phyloP scores from a whole-genome alignment of 2,329 filamentous ascomycete species.

The Arthrinium phaeospermum region DNA sequence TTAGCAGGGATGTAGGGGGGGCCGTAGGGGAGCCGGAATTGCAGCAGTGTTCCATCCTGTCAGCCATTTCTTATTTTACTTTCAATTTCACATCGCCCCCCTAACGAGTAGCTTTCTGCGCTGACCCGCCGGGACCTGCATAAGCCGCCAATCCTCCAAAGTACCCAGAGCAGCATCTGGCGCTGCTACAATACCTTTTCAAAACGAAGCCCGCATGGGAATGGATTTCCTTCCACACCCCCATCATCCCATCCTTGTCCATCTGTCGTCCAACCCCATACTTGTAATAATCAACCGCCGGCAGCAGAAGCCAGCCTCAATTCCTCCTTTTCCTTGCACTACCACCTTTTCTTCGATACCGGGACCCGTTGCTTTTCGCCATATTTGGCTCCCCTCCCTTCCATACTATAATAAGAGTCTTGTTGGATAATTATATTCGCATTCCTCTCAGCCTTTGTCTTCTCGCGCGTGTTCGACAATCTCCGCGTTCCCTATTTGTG shows the following conservation, averaged over 20 bases:
- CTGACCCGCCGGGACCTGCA: conserved; percentile 12
- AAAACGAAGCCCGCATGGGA: conserved; percentile 9
- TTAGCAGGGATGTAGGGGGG: background rate
- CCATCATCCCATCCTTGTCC: conserved; percentile 1
- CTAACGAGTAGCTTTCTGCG: conserved; percentile 4
- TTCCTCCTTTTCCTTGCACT: conserved; percentile 6
- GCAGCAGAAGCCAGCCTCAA: background rate
- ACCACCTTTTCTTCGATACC: background rate
- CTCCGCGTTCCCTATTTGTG: conserved; percentile 16
- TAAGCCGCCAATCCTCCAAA: background rate
- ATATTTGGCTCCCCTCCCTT: background rate
- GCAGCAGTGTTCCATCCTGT: background rate
- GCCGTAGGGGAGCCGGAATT: background rate
- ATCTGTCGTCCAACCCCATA: conserved; percentile 14
- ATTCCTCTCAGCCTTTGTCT: conserved; percentile 4
- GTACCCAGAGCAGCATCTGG: background rate
- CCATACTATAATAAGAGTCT: background rate
- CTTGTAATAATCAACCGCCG: conserved; percentile 14
- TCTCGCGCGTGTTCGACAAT: conserved; percentile 20
- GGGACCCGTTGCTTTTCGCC: background rate
- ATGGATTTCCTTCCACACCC: background rate
- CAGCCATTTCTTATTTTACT: conserved; percentile 4
- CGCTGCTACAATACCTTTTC: background rate
- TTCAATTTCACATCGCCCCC: background rate
- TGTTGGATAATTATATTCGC: background rate